phyloP scores from a whole-genome alignment of 768 basidiomycete genomes.

The Rhizopogon roseolus region DNA sequence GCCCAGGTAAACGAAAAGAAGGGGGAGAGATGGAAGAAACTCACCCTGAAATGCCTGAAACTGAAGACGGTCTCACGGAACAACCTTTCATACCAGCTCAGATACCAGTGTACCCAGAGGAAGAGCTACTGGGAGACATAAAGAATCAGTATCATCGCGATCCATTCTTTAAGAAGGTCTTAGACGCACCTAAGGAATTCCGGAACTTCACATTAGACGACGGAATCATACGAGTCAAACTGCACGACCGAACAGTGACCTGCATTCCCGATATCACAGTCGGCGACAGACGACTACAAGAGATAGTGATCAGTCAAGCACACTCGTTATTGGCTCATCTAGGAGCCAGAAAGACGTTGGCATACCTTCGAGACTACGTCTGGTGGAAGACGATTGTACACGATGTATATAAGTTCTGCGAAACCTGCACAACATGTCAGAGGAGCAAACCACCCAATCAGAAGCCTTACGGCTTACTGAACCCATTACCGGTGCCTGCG shows the following conservation, averaged over 20 bases:
- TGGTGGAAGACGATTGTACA: conserved; percentile 10
- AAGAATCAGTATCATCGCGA: conserved; percentile 19
- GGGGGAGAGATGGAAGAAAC: conserved; percentile 8
- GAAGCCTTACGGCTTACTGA: conserved; percentile 21
- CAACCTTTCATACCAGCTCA: too few species aligned
- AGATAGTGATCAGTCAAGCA: conserved; percentile 30
- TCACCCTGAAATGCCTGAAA: background rate
- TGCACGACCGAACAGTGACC: background rate
- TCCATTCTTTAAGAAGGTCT: conserved; percentile 20
- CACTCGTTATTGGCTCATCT: conserved; percentile 35
- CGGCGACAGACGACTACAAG: conserved; percentile 15
- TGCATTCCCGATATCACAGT: conserved; percentile 19
- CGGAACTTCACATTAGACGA: conserved; percentile 17
- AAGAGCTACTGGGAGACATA: background rate
- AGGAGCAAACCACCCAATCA: conserved; percentile 19
- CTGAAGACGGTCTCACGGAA: too few species aligned
- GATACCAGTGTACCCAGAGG: background rate
- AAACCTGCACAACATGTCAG: conserved; percentile 11
- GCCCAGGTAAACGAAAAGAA: conserved; percentile 13
- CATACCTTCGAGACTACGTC: conserved; percentile 26
- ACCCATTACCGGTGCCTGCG: conserved; percentile 19
- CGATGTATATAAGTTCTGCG: conserved; percentile 24
- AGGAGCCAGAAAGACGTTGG: conserved; percentile 27
- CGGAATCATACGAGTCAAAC: conserved; percentile 16
- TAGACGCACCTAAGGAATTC: conserved; percentile 14